Percentiles rank a stretch among this genome's conserved stretches.
phyloP scores from a whole-genome alignment of 192 early-diverging fungal genomes.

The Coemansia guatemalensis region DNA sequence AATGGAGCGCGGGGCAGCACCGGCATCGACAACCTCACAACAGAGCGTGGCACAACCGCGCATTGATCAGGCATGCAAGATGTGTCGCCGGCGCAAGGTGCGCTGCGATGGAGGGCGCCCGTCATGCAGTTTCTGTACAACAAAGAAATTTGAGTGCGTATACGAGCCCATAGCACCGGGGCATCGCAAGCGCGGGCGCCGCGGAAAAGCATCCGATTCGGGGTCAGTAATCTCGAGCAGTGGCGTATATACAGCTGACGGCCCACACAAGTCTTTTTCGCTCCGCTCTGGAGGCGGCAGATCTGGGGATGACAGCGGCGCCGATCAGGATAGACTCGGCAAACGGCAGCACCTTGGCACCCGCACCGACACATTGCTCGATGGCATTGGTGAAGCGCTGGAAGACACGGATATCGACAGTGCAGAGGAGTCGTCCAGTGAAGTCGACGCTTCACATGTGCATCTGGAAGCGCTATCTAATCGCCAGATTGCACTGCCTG shows the following conservation, averaged over 20 bases:
- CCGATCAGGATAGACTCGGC: background rate
- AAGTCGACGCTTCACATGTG: conserved; percentile 9
- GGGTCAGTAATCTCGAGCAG: conserved; percentile 19
- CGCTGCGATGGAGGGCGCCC: conserved; percentile 53
- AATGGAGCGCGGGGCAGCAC: background rate
- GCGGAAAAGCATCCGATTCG: conserved; percentile 17
- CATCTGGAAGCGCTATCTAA: conserved; percentile 43
- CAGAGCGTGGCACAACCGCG: conserved; percentile 15
- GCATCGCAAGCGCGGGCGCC: conserved; percentile 37
- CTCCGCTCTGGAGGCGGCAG: conserved; percentile 13
- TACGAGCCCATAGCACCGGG: conserved; percentile 42
- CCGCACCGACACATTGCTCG: conserved; percentile 2
- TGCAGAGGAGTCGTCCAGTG: conserved; percentile 16
- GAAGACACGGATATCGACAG: conserved; percentile 25
- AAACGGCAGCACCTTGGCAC: conserved; percentile 21
- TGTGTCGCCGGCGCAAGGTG: conserved; percentile 57
- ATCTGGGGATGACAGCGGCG: background rate
- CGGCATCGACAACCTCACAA: conserved; percentile 4
- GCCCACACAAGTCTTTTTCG: conserved; percentile 1
- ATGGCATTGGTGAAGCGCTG: conserved; percentile 10
- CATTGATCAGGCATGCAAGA: conserved; percentile 53
- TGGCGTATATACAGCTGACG: background rate
- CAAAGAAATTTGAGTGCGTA: conserved; percentile 38
- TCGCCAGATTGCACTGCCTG: conserved; percentile 51
- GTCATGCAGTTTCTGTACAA: conserved; percentile 43